Base-by-base conservation (phyloP, 2,329 filamentous ascomycete genomes). In the Magnaporthiopsis rhizophila region DNA sequence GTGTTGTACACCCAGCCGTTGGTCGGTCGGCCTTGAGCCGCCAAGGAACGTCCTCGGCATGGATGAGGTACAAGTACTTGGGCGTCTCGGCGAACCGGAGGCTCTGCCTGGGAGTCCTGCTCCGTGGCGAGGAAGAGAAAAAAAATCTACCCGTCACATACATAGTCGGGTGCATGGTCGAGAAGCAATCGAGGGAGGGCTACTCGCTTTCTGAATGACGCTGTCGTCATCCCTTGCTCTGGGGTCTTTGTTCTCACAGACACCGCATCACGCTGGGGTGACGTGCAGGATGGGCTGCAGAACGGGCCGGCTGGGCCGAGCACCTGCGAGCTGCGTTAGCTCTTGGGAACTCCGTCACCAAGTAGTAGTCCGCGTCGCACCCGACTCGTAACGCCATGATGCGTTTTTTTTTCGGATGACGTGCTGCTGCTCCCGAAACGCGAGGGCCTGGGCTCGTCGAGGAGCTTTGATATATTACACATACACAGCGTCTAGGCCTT, bases 61-160 rank as follows among this genome's bases (percentile, higher is more conserved):
- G 85, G 65, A 90, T 89, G 69, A 96, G 74, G 76, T 90, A 96
- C 65, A 83, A 79, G 74, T 96, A 96, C 81, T 96, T 96, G 74
- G 96, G 73, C 67, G 92, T 89, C 79, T 96, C 92, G 0, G 92
- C 91, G 74, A 96, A 92, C 79, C 90, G 88, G 78, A 95, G 96
- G 70, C 89, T 93, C 77, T 96, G 26, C 91, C 80, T 94, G 89
- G 73, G 89, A 88, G 73, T 96, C 85, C 57, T 76, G 74, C 65
- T 24, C 45, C 18, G 21, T n/a, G 45, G 45, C 45, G 9, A 21
- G 9, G 21, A n/a, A n/a, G 8, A 53, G 18, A 53, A 3, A 11
- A 11, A 24, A 53, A 53, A 24, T 24, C 18, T 24, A 53, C 45
- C 18, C 36, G 45, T 21, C 21, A 53, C 8, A 3, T n/a, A 21